Conservation (phyloP, 768 basidiomycete genomes). For the Postia placenta region DNA sequence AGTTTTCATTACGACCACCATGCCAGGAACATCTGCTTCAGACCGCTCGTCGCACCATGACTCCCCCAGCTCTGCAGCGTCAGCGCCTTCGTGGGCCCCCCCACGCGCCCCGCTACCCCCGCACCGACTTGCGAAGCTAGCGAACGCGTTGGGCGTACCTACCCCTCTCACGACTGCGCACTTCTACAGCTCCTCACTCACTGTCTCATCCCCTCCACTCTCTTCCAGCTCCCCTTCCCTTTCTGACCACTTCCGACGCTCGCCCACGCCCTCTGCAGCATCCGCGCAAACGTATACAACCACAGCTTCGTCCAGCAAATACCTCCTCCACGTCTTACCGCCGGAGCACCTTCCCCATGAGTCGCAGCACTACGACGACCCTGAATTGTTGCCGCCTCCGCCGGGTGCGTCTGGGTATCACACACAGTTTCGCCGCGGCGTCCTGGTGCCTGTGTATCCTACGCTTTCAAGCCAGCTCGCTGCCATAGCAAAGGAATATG, state of each 20-base stretch:
- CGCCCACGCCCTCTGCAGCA: conserved; percentile 30
- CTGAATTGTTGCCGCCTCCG: conserved; percentile 47
- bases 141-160: conserved; percentile 79
- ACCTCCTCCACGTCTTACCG: conserved; percentile 79
- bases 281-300: conserved; percentile 32
- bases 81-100: conserved; percentile 43
- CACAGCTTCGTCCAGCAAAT: conserved; percentile 43
- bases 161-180: conserved; percentile 58
- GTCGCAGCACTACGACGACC: conserved; percentile 33
- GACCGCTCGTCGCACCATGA: conserved; percentile 11
- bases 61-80: conserved; percentile 11
- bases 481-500: conserved; percentile 91
- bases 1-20: conserved; percentile 15
- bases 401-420: conserved; percentile 68
- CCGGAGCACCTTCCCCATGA: conserved; percentile 68
- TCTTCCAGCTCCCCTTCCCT: conserved; percentile 20
- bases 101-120: conserved; percentile 72
- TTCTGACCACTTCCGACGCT: conserved; percentile 44
- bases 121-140: conserved; percentile 72
- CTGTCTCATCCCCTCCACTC: conserved; percentile 14
- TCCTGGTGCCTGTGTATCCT: conserved; percentile 80
- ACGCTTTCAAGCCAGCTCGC: conserved; percentile 77
- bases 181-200: conserved; percentile 7
- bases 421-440: conserved; percentile 74
- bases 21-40: conserved; percentile 17